Percentiles rank a stretch among this genome's conserved stretches.
Evolutionary conservation across 768 basidiomycete species (phyloP).

Genomic region (Russula sp.): DNA sequence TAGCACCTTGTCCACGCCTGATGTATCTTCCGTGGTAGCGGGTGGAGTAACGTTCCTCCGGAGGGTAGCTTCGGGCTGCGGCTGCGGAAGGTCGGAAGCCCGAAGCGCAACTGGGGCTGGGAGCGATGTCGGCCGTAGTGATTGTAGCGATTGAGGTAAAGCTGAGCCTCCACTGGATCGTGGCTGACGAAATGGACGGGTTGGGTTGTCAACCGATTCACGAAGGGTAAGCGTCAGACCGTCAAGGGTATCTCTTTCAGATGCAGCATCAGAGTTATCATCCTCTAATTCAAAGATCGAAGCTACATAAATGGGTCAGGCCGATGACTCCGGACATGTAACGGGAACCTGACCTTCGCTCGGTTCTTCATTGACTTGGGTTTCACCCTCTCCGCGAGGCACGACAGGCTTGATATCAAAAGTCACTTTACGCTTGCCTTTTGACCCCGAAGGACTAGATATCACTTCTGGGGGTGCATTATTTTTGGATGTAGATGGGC

Average conservation of each 20-base stretch:
- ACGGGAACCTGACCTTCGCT: slow-evolving; percentile 40
- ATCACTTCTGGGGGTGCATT: slow-evolving; percentile 8
- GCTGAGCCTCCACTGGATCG: slow-evolving; percentile 39
- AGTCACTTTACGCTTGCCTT: slow-evolving; percentile 65
- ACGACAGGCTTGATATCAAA: slow-evolving; percentile 65
- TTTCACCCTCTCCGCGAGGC: slow-evolving; percentile 38
- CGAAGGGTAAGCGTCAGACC: slow-evolving; percentile 39
- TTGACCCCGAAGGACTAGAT: slow-evolving; percentile 36
- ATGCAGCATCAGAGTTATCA: slow-evolving; percentile 40
- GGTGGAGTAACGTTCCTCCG: background rate
- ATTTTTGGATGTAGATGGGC: slow-evolving; percentile 20
- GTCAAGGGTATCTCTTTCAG: slow-evolving; percentile 35
- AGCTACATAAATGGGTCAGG: slow-evolving; percentile 41
- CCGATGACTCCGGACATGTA: slow-evolving; percentile 9
- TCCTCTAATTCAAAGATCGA: slow-evolving; percentile 73
- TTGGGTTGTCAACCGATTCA: slow-evolving; percentile 35
- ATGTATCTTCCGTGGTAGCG: slow-evolving; percentile 12
- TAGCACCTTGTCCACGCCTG: slow-evolving; percentile 23
- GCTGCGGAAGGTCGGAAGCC: slow-evolving; percentile 24
- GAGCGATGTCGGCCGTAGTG: slow-evolving; percentile 65
- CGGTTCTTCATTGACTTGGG: slow-evolving; percentile 9
- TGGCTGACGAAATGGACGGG: slow-evolving; percentile 32
- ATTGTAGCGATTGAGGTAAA: slow-evolving; percentile 55
- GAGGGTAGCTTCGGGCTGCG: slow-evolving; percentile 24
- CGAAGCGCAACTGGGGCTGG: slow-evolving; percentile 62